Percentiles rank a stretch among this genome's conserved stretches.
These are phyloP conservation scores for Leccinum uliginosum DNA, from an alignment of 768 basidiomycete species.

Conservation along the genomic window DNA sequence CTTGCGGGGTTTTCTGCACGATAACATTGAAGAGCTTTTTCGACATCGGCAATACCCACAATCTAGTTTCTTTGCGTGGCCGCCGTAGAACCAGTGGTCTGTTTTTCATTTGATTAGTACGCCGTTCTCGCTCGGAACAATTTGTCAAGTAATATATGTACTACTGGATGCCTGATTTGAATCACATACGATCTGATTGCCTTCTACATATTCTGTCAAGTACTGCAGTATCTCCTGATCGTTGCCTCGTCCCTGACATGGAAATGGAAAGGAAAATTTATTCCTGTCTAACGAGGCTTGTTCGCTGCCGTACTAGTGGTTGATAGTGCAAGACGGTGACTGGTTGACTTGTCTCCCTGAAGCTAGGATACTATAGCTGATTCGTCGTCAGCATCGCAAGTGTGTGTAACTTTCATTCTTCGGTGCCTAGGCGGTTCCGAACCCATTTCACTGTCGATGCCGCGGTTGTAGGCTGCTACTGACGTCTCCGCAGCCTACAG, in stretches of 20 bases:
- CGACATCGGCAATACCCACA: not conserved
- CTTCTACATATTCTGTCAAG: not conserved
- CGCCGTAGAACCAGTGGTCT: not conserved
- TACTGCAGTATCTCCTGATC: not conserved
- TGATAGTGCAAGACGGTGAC: no score
- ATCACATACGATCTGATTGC: not conserved
- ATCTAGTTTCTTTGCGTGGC: not conserved
- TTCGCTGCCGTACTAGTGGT: no score
- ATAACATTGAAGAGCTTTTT: conserved; percentile 8
- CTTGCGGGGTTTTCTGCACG: conserved; percentile 3
- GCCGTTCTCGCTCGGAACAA: not conserved
- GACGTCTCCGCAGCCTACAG: no score
- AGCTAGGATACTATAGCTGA: not conserved
- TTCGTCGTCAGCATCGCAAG: not conserved
- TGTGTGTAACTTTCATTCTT: not conserved
- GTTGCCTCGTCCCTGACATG: not conserved
- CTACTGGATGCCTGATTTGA: not conserved
- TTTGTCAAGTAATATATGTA: not conserved
- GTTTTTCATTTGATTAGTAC: not conserved
- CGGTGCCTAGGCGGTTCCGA: not conserved
- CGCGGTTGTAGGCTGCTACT: no score
- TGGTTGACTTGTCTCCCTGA: no score
- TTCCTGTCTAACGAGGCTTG: not conserved
- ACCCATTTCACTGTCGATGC: not conserved
- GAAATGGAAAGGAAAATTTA: not conserved